A percentile compares a stretch with the other conserved stretches of the same genome.
These are phyloP conservation scores for Ascochyta lentis DNA, from an alignment of 2,329 filamentous ascomycete species.

Conservation along the genomic window DNA sequence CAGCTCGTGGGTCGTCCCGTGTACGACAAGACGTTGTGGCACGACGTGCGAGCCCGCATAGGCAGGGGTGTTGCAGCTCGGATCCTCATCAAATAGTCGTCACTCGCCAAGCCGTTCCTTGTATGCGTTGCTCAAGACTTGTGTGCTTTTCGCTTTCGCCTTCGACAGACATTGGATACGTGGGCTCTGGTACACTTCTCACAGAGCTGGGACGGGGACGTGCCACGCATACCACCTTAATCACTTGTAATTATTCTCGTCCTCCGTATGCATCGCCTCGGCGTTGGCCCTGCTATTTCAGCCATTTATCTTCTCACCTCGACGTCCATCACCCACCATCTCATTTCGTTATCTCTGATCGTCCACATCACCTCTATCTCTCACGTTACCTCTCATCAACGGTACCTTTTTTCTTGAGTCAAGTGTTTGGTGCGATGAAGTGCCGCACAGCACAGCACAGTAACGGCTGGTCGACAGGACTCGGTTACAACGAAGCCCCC, in stretches of 20 bases:
- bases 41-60: conserved; percentile 4
- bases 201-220: conserved; percentile 3
- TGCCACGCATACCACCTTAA: conserved; percentile 3
- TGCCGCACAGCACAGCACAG: neutral
- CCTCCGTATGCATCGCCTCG: conserved; percentile 15
- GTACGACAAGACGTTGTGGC: conserved; percentile 13
- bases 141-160: no score
- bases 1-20: conserved; percentile 9
- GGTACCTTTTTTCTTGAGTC: neutral
- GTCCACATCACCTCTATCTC: no score
- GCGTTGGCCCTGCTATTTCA: conserved; percentile 2
- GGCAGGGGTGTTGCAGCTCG: conserved; percentile 1
- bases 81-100: neutral
- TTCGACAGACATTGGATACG: neutral
- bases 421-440: neutral
- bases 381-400: neutral
- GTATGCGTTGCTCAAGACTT: neutral
- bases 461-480: conserved; percentile 3
- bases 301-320: neutral
- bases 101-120: neutral
- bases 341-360: neutral
- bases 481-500: neutral
- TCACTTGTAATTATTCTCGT: conserved; percentile 15
- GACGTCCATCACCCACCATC: neutral
- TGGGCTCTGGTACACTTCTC: neutral